phyloP scores from a whole-genome alignment of 2,329 filamentous ascomycete genomes.

The Botrytis elliptica region DNA sequence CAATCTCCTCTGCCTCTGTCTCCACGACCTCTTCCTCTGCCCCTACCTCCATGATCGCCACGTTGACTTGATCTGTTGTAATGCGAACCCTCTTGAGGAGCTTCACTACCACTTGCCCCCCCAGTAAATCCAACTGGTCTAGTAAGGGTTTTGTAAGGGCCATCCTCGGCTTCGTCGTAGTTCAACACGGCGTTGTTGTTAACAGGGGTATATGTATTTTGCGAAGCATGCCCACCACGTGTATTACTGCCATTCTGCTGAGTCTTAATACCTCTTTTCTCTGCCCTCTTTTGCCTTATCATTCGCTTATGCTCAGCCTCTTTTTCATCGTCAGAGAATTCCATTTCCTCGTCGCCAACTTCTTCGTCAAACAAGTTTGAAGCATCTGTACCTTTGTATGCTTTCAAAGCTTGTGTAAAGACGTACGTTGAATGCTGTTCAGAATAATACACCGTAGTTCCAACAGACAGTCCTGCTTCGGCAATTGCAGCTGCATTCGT shows the following conservation, averaged over 20 bases:
- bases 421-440: conserved; percentile 76
- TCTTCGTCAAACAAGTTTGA: conserved; percentile 96
- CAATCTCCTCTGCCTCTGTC: conserved; percentile 30
- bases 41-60: conserved; percentile 29
- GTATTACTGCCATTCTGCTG: conserved; percentile 43
- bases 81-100: conserved; percentile 40
- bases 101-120: conserved; percentile 42
- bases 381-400: conserved; percentile 84
- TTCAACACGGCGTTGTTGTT: conserved; percentile 50
- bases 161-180: conserved; percentile 68
- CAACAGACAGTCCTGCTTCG: conserved; percentile 64
- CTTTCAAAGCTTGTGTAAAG: conserved; percentile 79
- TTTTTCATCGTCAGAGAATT: conserved; percentile 96
- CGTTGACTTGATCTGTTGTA: conserved; percentile 27
- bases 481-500: conserved; percentile 65
- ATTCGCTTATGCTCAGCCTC: conserved; percentile 78
- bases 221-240: conserved; percentile 40
- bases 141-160: conserved; percentile 69
- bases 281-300: conserved; percentile 63
- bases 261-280: conserved; percentile 54
- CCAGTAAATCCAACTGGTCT: conserved; percentile 61
- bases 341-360: conserved; percentile 77
- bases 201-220: conserved; percentile 38
- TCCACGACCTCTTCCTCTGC: conserved; percentile 32
- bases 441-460: conserved; percentile 75